phyloP scores from a whole-genome alignment of 441 rosid species.

The Arabidopsis lyrata region DNA sequence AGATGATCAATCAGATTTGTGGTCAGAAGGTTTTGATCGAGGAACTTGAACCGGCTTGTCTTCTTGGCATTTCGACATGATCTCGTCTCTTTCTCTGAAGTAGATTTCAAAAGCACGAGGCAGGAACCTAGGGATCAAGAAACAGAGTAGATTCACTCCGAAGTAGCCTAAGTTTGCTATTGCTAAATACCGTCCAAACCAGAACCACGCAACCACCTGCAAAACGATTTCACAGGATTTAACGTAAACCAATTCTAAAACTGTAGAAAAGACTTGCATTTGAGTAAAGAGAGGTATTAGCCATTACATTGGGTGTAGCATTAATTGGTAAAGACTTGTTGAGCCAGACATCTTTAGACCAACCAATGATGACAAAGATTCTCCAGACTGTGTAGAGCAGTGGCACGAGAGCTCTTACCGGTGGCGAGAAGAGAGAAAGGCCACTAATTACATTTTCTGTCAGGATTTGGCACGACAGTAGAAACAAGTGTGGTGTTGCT shows the following conservation, averaged over 20 bases:
- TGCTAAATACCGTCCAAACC: slow-evolving; percentile 81
- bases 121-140: slow-evolving; percentile 81
- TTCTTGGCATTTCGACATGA: slow-evolving; percentile 57
- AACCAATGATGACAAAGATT: slow-evolving; percentile 70
- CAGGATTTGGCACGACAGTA: slow-evolving; percentile 87
- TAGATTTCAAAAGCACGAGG: slow-evolving; percentile 91
- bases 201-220: slow-evolving; percentile 72
- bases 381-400: slow-evolving; percentile 79
- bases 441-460: slow-evolving; percentile 80
- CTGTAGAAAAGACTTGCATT: background rate
- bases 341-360: slow-evolving; percentile 80
- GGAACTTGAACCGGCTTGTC: slow-evolving; percentile 59
- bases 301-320: slow-evolving; percentile 62
- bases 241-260: background rate
- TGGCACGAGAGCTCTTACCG: slow-evolving; percentile 87
- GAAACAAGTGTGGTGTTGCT: slow-evolving; percentile 82
- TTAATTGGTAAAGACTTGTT: slow-evolving; percentile 62
- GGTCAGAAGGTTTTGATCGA: slow-evolving; percentile 47
- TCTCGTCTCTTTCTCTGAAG: slow-evolving; percentile 64
- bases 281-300: background rate
- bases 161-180: slow-evolving; percentile 66
- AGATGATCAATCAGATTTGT: slow-evolving; percentile 61
- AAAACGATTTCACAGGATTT: background rate
- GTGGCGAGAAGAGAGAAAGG: slow-evolving; percentile 73
- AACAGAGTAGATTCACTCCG: slow-evolving; percentile 68